phyloP scores from a whole-genome alignment of 768 basidiomycete species.

The Collybia nuda region DNA sequence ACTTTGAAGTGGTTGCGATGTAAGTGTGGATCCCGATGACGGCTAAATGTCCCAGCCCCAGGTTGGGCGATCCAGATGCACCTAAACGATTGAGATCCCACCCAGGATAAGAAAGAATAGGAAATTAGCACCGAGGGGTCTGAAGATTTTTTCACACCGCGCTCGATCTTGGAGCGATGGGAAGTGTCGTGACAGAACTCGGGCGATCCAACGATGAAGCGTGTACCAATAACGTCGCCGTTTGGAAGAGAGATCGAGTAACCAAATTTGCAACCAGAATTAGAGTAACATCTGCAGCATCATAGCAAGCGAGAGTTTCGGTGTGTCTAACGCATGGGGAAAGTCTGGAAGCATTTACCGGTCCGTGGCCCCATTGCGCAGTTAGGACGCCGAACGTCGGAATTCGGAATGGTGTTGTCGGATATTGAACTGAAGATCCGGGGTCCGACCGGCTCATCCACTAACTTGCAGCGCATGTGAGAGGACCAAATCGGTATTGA shows the following conservation, averaged over 20 bases:
- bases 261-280: slow-evolving; percentile 1
- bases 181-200: neutral
- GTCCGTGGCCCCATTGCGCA: too few relatives aligned
- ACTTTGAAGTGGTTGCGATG: neutral
- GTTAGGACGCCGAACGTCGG: neutral
- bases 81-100: slow-evolving; percentile 1
- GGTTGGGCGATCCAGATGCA: neutral
- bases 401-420: neutral
- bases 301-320: slow-evolving; percentile 1
- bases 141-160: neutral
- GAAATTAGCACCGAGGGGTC: neutral
- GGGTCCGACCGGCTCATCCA: neutral
- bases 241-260: slow-evolving; percentile 10
- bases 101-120: slow-evolving; percentile 1
- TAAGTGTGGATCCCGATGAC: neutral
- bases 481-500: neutral
- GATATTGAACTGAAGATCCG: slow-evolving; percentile 5
- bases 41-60: neutral
- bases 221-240: slow-evolving; percentile 11
- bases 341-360: neutral
- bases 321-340: slow-evolving; percentile 7
- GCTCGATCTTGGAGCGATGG: neutral
- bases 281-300: neutral
- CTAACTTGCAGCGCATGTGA: neutral
- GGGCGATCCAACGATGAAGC: slow-evolving; percentile 1